Evolutionary conservation across 106 monocot genomes (phyloP).

Genomic region (Apostasia shenzhenica): DNA sequence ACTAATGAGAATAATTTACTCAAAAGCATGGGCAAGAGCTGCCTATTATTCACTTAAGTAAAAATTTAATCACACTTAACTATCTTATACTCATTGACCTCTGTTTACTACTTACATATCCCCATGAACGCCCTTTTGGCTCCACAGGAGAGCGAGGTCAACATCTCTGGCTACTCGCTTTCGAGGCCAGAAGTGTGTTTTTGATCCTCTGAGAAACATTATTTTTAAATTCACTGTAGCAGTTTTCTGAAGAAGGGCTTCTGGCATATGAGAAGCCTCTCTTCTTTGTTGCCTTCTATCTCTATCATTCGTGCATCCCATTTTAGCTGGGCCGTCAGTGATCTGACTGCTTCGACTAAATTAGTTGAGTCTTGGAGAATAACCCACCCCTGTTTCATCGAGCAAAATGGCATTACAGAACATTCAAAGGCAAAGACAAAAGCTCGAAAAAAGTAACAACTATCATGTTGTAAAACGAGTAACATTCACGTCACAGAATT

Average conservation of each 20-base stretch:
- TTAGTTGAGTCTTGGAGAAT: conserved; percentile 46
- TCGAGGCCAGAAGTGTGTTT: neutral
- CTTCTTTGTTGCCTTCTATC: conserved; percentile 41
- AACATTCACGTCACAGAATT: too few relatives aligned
- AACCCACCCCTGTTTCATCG: conserved; percentile 61
- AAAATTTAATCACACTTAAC: too few relatives aligned
- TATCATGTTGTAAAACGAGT: too few relatives aligned
- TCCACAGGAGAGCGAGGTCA: conserved; percentile 1
- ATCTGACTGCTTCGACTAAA: conserved; percentile 50
- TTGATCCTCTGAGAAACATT: neutral
- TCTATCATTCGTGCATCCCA: conserved; percentile 71
- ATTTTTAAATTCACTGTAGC: conserved; percentile 15
- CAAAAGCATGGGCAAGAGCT: too few relatives aligned
- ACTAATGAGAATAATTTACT: too few relatives aligned
- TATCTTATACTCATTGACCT: conserved; percentile 3
- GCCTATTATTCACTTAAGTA: too few relatives aligned
- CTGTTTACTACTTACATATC: conserved; percentile 2
- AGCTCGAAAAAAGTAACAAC: neutral
- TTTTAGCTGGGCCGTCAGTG: conserved; percentile 42
- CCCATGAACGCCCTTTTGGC: conserved; percentile 5
- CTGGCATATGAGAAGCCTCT: conserved; percentile 74
- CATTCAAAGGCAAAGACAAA: neutral
- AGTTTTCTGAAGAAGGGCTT: conserved; percentile 76
- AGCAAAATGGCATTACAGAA: neutral
- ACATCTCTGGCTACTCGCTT: neutral